phyloP scores from a whole-genome alignment of 345 rosid species.

The Orychophragmus violaceus region DNA sequence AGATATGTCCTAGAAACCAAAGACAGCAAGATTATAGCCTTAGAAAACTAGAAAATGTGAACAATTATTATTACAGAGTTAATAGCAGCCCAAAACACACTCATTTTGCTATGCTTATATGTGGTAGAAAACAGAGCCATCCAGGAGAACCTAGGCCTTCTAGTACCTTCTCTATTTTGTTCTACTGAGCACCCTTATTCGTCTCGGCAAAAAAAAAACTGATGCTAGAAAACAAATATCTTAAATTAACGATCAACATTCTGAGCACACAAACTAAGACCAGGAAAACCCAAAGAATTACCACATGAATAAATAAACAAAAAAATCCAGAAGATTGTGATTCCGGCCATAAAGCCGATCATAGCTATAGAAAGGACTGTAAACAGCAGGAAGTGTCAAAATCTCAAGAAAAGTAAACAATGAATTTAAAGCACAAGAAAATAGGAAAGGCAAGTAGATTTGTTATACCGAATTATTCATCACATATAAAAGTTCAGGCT shows the following conservation, averaged over 20 bases:
- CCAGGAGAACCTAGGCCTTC: background rate
- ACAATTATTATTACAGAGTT: background rate
- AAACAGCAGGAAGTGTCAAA: background rate
- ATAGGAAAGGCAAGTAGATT: background rate
- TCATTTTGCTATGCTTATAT: background rate
- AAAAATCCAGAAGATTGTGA: background rate
- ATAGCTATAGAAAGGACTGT: background rate
- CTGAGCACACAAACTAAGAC: background rate
- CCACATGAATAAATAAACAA: background rate
- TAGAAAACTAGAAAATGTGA: background rate
- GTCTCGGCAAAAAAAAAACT: no score
- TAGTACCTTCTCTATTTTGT: background rate
- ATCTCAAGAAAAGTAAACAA: background rate
- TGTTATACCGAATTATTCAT: constrained; percentile 78
- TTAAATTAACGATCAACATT: background rate
- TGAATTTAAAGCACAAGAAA: background rate
- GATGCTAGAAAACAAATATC: background rate
- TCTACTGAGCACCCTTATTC: background rate
- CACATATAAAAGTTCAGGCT: constrained; percentile 87
- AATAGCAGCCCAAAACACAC: background rate
- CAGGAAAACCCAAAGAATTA: background rate
- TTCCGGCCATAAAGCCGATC: background rate
- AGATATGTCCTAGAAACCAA: constrained; percentile 57
- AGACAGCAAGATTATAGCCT: background rate
- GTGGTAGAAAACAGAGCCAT: background rate